These are phyloP conservation scores for Trichocomaceae sp. DNA, from an alignment of 2,329 filamentous ascomycete species.

Conservation along the genomic window DNA sequence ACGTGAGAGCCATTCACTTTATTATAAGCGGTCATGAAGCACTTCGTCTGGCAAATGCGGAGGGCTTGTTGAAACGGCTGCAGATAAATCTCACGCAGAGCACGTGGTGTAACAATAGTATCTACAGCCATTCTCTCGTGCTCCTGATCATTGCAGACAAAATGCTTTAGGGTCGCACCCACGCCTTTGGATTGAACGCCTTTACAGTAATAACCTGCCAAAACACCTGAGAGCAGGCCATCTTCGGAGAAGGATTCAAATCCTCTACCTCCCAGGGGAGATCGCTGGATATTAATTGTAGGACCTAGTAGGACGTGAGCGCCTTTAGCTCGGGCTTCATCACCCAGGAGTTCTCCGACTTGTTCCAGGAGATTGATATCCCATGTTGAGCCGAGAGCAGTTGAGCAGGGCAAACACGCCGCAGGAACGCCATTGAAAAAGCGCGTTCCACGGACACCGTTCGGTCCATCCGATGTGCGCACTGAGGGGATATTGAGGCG, in stretches of 20 bases:
- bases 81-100: constrained; percentile 58
- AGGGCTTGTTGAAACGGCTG: constrained; percentile 58
- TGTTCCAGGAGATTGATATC: constrained; percentile 63
- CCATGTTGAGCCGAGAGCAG: constrained; percentile 74
- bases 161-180: constrained; percentile 69
- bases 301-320: constrained; percentile 68
- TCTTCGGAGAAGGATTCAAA: constrained; percentile 87
- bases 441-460: constrained; percentile 61
- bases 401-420: constrained; percentile 71
- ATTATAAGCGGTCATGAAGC: constrained; percentile 56
- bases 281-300: constrained; percentile 75
- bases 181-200: constrained; percentile 68
- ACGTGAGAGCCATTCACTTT: constrained; percentile 48
- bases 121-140: constrained; percentile 39
- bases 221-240: constrained; percentile 65
- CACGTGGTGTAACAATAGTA: constrained; percentile 44
- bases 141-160: constrained; percentile 44
- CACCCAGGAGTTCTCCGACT: constrained; percentile 63
- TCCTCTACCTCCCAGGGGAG: constrained; percentile 74
- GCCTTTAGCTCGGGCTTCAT: constrained; percentile 66
- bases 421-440: constrained; percentile 64
- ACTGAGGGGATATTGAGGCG: constrained; percentile 58
- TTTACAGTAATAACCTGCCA: constrained; percentile 65
- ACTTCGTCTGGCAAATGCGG: constrained; percentile 48
- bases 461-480: constrained; percentile 64